Base-by-base conservation (phyloP, 257 asterid species). In the Primulina tabacum region DNA sequence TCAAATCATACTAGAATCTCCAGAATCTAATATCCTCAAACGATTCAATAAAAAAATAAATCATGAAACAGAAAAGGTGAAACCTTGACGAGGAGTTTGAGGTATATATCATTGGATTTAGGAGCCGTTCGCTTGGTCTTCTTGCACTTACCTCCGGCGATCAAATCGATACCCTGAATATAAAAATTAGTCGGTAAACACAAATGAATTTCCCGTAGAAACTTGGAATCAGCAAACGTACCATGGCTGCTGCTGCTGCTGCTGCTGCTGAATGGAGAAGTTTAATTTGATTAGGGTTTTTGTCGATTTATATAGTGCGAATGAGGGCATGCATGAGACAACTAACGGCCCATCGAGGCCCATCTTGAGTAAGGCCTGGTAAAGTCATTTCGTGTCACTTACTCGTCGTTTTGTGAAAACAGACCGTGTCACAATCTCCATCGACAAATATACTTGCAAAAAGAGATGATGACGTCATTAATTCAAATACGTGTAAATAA, bases 11-110 rank as follows among this genome's bases (percentile, higher is more conserved):
- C 57, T 50, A 14, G 7, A 50, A 50, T 50, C 57, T 17, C 20
- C 57, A 16, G 21, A 50, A 16, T 50, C 20, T 50, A 50, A 50
- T 16, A 6, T 50, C 20, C 16, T 16, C 57, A 32, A 32, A 14
- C 34, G 63, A 26, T 7, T 24, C 21, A 50, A 30, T 3, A 12
- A 65, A 11, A 8, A 11, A 11, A 4, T 14, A 43, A 66, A 40
- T n/a, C 38, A 38, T 10, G 38, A 52, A 12, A 6, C 4, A 12
- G 30, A 2, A 53, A 9, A 63, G 17, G 58, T 9, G 8, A 14
- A 61, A 84, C 89, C 89, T 86, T 88, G 67, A 88, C 92, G 11
- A 86, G 85, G 65, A 86, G 86, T 65, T 79, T 86, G 74, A 86
- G 83, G 77, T 82, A 85, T 53, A 86, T 78, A 71, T 86, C 89